phyloP scores from a whole-genome alignment of 192 early-diverging fungal genomes.

The Podila minutissima region DNA sequence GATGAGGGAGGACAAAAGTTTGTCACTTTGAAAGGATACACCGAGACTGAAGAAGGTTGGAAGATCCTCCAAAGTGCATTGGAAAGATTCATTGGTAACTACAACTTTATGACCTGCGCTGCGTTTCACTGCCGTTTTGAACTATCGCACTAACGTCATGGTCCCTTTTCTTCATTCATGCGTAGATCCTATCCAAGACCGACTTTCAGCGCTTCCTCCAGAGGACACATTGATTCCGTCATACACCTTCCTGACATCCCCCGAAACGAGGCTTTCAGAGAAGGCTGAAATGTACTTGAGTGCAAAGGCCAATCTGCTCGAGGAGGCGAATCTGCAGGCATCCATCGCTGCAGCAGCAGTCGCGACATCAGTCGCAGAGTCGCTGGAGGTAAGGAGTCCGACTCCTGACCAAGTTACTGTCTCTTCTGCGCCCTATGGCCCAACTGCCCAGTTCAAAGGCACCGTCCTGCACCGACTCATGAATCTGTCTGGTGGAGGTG shows the following conservation, averaged over 20 bases:
- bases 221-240: slow-evolving; percentile 38
- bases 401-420: slow-evolving; percentile 17
- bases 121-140: neutral
- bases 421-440: neutral
- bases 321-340: slow-evolving; percentile 25
- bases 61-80: slow-evolving; percentile 20
- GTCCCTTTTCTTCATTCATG: neutral
- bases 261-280: slow-evolving; percentile 30
- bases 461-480: slow-evolving; percentile 38
- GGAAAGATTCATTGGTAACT: slow-evolving; percentile 31
- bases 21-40: slow-evolving; percentile 35
- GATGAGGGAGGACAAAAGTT: neutral
- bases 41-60: slow-evolving; percentile 48
- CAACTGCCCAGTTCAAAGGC: slow-evolving; percentile 29
- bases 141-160: neutral
- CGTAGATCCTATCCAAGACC: slow-evolving; percentile 9
- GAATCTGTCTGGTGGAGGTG: slow-evolving; percentile 37
- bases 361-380: neutral
- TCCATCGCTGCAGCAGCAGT: slow-evolving; percentile 23
- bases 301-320: slow-evolving; percentile 30
- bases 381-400: neutral
- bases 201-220: slow-evolving; percentile 27
- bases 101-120: neutral
- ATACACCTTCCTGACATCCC: slow-evolving; percentile 11
- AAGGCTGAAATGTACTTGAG: slow-evolving; percentile 26